A percentile compares a stretch with the other conserved stretches of the same genome.
These are phyloP conservation scores for Cytospora mali DNA, from an alignment of 2,329 filamentous ascomycete genomes.

Conservation along the genomic window DNA sequence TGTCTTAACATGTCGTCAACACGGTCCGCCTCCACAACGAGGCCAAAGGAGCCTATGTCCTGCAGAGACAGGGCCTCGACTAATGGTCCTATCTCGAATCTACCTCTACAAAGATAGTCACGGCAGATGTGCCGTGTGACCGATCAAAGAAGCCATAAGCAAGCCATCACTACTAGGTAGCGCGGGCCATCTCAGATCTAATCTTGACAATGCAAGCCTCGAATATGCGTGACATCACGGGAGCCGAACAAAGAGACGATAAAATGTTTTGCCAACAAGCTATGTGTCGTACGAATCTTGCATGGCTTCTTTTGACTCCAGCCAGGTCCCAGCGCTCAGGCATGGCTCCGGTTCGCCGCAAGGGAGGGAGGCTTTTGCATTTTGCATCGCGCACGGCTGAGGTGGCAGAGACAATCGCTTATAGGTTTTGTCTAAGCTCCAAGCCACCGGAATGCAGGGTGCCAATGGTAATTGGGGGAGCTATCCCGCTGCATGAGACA, in stretches of 20 bases:
- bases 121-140: neutral
- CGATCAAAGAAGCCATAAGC: neutral
- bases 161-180: too few relatives aligned
- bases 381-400: constrained; percentile 5
- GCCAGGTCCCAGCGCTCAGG: neutral
- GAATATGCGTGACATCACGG: constrained; percentile 3
- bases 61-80: neutral
- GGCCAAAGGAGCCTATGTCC: too few relatives aligned
- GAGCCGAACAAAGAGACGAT: neutral
- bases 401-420: neutral
- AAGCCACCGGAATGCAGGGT: constrained; percentile 4
- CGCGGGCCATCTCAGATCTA: neutral
- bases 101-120: neutral
- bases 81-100: neutral
- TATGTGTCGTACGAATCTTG: neutral
- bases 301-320: neutral
- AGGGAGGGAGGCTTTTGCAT: neutral
- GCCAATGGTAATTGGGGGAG: constrained; percentile 6
- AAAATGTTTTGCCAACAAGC: neutral
- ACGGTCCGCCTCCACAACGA: too few relatives aligned
- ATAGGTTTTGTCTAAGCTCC: constrained; percentile 6
- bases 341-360: neutral
- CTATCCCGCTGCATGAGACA: constrained; percentile 10
- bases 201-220: constrained; percentile 3
- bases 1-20: too few relatives aligned